Evolutionary conservation across 495 filamentous ascomycete species (phyloP), one percentile per base, ranked within the genome.

Genomic region (Platismatia glauca): DNA sequence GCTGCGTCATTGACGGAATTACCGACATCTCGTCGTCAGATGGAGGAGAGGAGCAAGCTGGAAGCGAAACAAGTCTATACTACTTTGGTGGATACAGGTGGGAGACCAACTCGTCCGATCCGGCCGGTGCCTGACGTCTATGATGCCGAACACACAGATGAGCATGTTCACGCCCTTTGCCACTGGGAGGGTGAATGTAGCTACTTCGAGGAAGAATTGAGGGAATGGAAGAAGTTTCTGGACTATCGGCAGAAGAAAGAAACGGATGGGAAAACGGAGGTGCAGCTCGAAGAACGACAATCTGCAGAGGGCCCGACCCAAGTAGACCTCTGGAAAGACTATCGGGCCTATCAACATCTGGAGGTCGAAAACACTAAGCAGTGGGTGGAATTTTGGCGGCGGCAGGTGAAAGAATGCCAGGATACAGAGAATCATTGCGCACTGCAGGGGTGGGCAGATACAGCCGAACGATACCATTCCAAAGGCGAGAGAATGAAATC

Each of bases 131-230:
- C 37, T 41, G 22, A 60, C 6, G 22, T 60, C 16, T 22, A 60
- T 35, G 11, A 50, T n/a, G 22, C 3, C 34, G n/a, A 60, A 60
- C 5, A 48, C 11, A 60, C 22, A 20, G 29, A 60, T 33, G n/a
- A 50, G 33, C 9, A 60, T 48, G 6, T 60, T 60, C 7, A 60
- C 39, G 44, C 20, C 27, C 33, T 60, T 50, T 50, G 24, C 18
- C 22, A 50, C 41, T 60, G 7, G 33, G 38, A 60, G 58, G 33
- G 41, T 31, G 41, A 60, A 48, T 48, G 34, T 48, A 50, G 8
- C 18, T 24, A 50, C 11, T 60, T 60, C 58, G 31, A 60, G 41
- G 20, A 60, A 60, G 33, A 60, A 50, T 60, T 60, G 33, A 60
- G 24, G 41, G 41, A 60, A 60, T 60, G 41, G 33, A 60, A 60